Evolutionary conservation across 768 basidiomycete species (phyloP), one percentile per base, ranked within the genome.

Genomic region (Rhizopogon vinicolor): DNA sequence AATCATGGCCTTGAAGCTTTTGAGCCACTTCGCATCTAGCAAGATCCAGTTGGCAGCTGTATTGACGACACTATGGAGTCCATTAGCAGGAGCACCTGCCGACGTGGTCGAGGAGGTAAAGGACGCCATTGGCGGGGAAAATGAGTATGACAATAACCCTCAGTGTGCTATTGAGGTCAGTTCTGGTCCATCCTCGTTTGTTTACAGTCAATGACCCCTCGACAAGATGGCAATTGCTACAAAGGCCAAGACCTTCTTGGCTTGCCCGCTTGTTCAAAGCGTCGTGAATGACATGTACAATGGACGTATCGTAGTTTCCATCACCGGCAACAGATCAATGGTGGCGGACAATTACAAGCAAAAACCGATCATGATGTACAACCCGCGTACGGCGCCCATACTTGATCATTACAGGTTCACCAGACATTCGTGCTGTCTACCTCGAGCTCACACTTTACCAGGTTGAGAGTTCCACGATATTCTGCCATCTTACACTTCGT

Each of bases 291-390:
- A 93, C 52, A 91, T 99, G 48, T 90, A 94, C 69, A 75, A 82
- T 3, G 96, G 89, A n/a, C 78, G 82, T 7, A 81, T 91, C 35
- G 78, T 89, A 14, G 87, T 88, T 58, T 82, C 85, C 9, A 71
- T 81, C 52, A 68, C 80, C 5, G 76, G 82, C 7, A 80, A 73
- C 46, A 84, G 87, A 25, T 89, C 93, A 1, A 80, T 98, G 50
- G 77, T 98, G 7, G 86, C 88, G 16, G 96, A 98, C 69, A 90
- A 91, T 64, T 98, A 98, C 74, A 93, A 91, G 71, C 82, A 81
- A 33, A 80, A 81, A 41, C 81, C 82, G 16, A 91, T 88, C 59
- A 83, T 86, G 62, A 75, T 86, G 33, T 93, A 93, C 67, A 78
- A 91, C 62, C 74, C 77, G 39, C 78, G 80, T 25, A 78, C 74